Base-by-base conservation (phyloP, 331 rosid genomes). In the Acacia pycnantha region DNA sequence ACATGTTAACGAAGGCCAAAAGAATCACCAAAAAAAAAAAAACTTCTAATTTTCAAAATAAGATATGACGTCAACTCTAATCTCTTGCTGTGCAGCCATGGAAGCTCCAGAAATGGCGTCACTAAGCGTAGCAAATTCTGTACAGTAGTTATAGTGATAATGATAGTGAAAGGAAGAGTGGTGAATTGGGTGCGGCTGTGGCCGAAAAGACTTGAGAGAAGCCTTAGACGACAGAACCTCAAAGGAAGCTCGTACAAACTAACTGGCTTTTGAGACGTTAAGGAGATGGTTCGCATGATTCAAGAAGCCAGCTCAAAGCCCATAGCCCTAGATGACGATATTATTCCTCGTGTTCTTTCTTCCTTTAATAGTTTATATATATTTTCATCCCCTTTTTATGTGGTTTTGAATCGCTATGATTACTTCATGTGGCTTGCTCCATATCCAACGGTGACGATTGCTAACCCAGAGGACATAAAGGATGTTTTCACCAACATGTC, bases 361-460 rank as follows among this genome's bases (percentile, higher is more conserved):
- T 40, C 31, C 31, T 29, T 29, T 29, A 29, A 29, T 29, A 29
- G 43, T 40, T 40, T n/a, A n/a, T 40, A 40, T 4, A 4, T 40
- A 40, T 40, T 40, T 40, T 40, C 43, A 40, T 40, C 5, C 43
- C 43, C 43, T 40, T 2, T 40, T 4, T 44, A 8, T 5, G 27
- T 54, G 62, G 62, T 7, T 54, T 54, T 54, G 26, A 19, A 47
- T 8, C 3, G 91, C 16, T 78, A 82, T 31, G 75, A 75, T 53
- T 86, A 82, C 0, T 90, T 84, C 35, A 71, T 43, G 13, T 82
- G 91, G 90, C 0, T 40, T 74, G 93, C 90, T 2, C 73, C 85
- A 4, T 70, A 3, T 8, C 82, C 85, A 40, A 1, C 15, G 44
- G 87, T 88, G 65, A 46, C 47, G 29, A 82, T 90, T 6, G 71